phyloP scores from a whole-genome alignment of 768 basidiomycete genomes.

The Amanita inopinata region DNA sequence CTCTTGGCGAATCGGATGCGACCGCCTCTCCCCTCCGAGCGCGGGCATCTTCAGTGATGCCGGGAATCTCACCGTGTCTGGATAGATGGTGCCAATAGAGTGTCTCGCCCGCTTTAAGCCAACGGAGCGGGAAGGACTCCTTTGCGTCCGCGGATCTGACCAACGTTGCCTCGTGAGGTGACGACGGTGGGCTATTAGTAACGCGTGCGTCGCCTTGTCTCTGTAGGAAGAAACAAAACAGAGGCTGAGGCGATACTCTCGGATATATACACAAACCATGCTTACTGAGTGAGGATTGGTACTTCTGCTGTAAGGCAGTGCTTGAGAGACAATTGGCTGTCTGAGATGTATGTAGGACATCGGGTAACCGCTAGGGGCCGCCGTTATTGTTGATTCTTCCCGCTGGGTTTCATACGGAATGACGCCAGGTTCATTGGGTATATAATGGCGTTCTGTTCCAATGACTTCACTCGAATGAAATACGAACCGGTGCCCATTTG shows the following conservation, averaged over 20 bases:
- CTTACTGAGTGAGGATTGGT: too few species aligned
- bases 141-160: conserved; percentile 27
- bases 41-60: conserved; percentile 50
- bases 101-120: conserved; percentile 48
- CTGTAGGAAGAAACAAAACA: too few species aligned
- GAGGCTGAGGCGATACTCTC: too few species aligned
- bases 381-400: neutral
- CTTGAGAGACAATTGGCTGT: too few species aligned
- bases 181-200: conserved; percentile 17
- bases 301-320: too few species aligned
- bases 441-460: conserved; percentile 54
- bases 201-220: conserved; percentile 19
- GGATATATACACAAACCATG: too few species aligned
- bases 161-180: conserved; percentile 10
- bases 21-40: conserved; percentile 27
- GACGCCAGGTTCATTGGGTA: conserved; percentile 56
- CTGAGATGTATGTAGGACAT: neutral
- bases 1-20: conserved; percentile 12
- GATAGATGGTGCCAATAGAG: conserved; percentile 72
- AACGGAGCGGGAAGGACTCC: conserved; percentile 27
- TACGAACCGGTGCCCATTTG: conserved; percentile 82
- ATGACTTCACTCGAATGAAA: conserved; percentile 68
- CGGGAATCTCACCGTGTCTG: conserved; percentile 64
- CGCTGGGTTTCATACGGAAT: conserved; percentile 27
- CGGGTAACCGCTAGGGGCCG: neutral